Percentiles rank a stretch among this genome's conserved stretches.
Evolutionary conservation across 164 flowering plant genomes (phyloP).

Genomic region (Saururus chinensis): DNA sequence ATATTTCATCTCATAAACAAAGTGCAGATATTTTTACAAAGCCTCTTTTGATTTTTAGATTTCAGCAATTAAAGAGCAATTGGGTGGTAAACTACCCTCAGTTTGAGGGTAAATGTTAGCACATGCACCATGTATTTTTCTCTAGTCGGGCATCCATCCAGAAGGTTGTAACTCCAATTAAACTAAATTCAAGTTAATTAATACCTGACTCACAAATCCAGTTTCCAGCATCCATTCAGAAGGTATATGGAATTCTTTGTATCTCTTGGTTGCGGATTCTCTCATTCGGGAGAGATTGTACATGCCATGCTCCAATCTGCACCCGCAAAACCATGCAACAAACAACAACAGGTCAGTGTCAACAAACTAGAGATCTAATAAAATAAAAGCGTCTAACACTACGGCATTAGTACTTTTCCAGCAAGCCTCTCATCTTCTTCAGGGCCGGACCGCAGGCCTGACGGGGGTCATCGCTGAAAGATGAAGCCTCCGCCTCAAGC

Average conservation of each 20-base stretch:
- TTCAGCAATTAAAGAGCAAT: no score
- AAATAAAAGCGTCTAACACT: background rate
- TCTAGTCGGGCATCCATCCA: no score
- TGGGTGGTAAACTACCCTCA: no score
- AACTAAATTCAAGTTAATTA: no score
- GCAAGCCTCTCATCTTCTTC: conserved; percentile 81
- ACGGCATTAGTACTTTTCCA: conserved; percentile 55
- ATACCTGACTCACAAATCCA: conserved; percentile 79
- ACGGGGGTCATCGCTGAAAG: conserved; percentile 49
- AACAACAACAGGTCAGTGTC: background rate
- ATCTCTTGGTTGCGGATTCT: conserved; percentile 66
- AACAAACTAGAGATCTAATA: background rate
- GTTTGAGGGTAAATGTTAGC: no score
- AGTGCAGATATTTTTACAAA: no score
- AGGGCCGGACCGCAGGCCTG: conserved; percentile 70
- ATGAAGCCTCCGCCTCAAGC: conserved; percentile 61
- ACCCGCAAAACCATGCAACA: background rate
- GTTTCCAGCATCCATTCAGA: conserved; percentile 85
- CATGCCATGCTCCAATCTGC: conserved; percentile 81
- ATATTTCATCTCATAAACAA: no score
- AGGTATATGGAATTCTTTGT: conserved; percentile 60
- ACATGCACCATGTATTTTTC: no score
- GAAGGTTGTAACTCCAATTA: no score
- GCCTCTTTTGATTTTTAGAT: no score
- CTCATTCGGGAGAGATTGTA: conserved; percentile 72